Evolutionary conservation across 768 basidiomycete species (phyloP), one percentile per base, ranked within the genome.

Genomic region (Imleria badia): DNA sequence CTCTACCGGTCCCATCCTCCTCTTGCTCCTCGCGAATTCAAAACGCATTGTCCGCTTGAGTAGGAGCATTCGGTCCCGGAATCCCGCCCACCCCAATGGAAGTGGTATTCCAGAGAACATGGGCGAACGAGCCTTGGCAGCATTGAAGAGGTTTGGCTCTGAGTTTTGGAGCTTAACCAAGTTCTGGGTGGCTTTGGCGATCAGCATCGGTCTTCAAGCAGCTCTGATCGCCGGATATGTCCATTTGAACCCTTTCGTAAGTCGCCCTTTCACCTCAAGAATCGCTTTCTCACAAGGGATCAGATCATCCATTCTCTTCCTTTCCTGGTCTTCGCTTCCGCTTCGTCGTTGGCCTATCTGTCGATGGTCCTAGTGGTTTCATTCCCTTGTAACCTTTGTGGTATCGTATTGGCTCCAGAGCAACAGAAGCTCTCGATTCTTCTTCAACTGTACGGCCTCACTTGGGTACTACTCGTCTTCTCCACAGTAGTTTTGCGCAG

Each of bases 291-390:
- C 33, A 60, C 51, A 54, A 49, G 19, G n/a, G 4, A 29, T 39
- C 17, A 91, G 89, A 75, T 85, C 29, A 71, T 83, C 10, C 84
- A 91, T 64, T 80, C 85, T 2, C 76, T 76, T 8, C 78, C 80
- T 4, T 78, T 79, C 52, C 62, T 79, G 14, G 80, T 86, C 14
- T 63, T 84, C 13, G 57, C 73, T 20, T 81, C 83, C 0, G 72
- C 76, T 31, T 60, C 78, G n/a, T 75, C 79, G 15, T 64, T 84
- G 14, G 73, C 79, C 2, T 86, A 82, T 62, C 69, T 88, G 17
- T 62, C 72, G 1, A 69, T 76, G 15, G 74, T 76, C 12, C 61
- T 80, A 22, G 65, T 78, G 22, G 61, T 83, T 31, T 73, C 70
- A 12, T 73, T 70, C 67, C 70, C 53, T 33, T 58, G 56, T 64